Conservation (phyloP, 2,329 filamentous ascomycete genomes). For the Calcarisporium arbuscula region DNA sequence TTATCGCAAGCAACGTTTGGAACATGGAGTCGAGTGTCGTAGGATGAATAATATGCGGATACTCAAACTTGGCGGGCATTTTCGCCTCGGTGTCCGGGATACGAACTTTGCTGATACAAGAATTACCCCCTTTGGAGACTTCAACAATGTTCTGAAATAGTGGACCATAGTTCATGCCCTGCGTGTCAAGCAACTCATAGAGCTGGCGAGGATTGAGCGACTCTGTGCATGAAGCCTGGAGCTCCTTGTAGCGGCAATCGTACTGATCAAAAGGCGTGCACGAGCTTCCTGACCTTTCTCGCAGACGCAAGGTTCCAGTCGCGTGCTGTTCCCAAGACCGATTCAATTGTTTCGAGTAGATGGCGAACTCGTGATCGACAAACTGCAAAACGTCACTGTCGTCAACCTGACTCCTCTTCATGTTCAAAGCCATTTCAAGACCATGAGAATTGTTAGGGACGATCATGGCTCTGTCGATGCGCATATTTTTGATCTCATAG, state of each 20-base stretch:
- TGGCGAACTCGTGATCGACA: conserved; percentile 28
- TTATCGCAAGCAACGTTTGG: conserved; percentile 43
- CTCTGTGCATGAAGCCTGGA: conserved; percentile 24
- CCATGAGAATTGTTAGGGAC: conserved; percentile 39
- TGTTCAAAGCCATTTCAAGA: conserved; percentile 43
- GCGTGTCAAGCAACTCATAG: conserved; percentile 42
- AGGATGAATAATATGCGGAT: conserved; percentile 50
- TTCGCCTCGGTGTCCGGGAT: conserved; percentile 43
- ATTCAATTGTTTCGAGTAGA: conserved; percentile 38
- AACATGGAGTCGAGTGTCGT: conserved; percentile 51
- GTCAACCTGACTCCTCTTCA: conserved; percentile 26
- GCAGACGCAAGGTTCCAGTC: conserved; percentile 23
- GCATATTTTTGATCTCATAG: conserved; percentile 39
- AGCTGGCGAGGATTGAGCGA: conserved; percentile 36
- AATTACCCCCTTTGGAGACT: conserved; percentile 22
- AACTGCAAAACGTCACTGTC: conserved; percentile 2
- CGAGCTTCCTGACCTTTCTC: conserved; percentile 16
- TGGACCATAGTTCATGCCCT: conserved; percentile 46
- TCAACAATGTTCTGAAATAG: conserved; percentile 42
- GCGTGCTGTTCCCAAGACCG: conserved; percentile 38
- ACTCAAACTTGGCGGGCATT: conserved; percentile 50
- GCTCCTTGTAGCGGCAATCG: conserved; percentile 14
- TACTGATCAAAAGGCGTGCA: conserved; percentile 14
- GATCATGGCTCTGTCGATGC: conserved; percentile 44
- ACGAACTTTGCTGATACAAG: conserved; percentile 31